Base-by-base conservation (phyloP, 768 basidiomycete genomes). In the Sutorius australiensis region DNA sequence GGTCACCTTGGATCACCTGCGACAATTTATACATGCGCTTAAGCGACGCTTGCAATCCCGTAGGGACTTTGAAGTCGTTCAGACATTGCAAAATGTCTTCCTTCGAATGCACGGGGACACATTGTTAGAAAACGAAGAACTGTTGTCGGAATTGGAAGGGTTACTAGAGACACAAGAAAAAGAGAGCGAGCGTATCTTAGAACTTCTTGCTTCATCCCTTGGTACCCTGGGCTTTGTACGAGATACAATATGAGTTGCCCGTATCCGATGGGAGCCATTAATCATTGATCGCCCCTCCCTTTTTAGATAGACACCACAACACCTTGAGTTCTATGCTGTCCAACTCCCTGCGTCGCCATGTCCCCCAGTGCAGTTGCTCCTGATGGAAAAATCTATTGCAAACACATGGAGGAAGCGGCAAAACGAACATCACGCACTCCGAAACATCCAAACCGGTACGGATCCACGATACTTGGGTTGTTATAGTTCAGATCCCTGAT, bases 51-150 rank as follows among this genome's bases (percentile, higher is more conserved):
- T 98, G 27, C 72, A 68, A 32, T 89, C 89, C 7, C 90, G 85
- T 59, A 81, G 82, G 44, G 97, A 99, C 72, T 98, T 97, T 63
- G 97, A 99, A 69, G 94, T 92, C 12, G 89, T 95, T 4, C 93
- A 98, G 68, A 81, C 94, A 1, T 77, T 95, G 64, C 78, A 93
- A 61, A 84, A 77, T 57, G 87, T 95, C 2, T 92, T 97, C 68
- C 72, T 98, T 38, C 82, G 82, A 16, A 77, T 89, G 47, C 95
- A 98, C 65, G 87, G 86, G 4, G 94, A 98, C 50, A 74, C 85
- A 0, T 72, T 98, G 30, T 76, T 92, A 31, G 77, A 75, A 19
- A 90, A 90, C 64, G 67, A 68, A 3, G 93, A 93, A 67, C 62
- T 95, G 54, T 71, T 72, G 48, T 66, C 63, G 4, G 76, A 76